Evolutionary conservation across 2,329 filamentous ascomycete species (phyloP).

Genomic region (Fusarium piperis): DNA sequence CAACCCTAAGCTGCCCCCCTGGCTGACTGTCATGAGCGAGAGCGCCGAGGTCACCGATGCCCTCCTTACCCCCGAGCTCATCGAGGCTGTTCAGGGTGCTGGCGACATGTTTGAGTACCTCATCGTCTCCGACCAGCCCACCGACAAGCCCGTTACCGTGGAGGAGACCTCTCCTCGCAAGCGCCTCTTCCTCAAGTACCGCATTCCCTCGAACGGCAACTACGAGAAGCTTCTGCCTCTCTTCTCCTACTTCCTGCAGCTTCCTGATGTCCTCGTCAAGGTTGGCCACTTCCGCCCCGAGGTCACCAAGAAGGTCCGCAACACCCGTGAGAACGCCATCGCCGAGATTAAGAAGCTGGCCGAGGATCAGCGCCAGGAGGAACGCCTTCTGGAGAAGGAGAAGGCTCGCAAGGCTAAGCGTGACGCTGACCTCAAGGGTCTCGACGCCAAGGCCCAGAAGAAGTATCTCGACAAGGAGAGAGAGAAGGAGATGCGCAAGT

Average conservation of each 20-base stretch:
- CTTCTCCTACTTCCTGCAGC: conserved; percentile 82
- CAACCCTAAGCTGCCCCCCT: conserved; percentile 85
- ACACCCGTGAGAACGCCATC: conserved; percentile 81
- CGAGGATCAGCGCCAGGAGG: conserved; percentile 84
- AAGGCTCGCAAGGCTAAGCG: conserved; percentile 88
- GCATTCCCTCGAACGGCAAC: conserved; percentile 71
- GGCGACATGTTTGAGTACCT: conserved; percentile 85
- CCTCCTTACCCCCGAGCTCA: conserved; percentile 86
- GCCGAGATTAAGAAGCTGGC: conserved; percentile 81
- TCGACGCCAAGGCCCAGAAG: conserved; percentile 86
- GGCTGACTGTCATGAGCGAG: conserved; percentile 96
- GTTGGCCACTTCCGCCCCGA: conserved; percentile 88
- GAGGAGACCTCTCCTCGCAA: conserved; percentile 88
- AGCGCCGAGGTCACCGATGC: conserved; percentile 92
- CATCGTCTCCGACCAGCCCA: conserved; percentile 88
- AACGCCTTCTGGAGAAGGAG: conserved; percentile 76
- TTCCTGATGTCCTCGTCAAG: conserved; percentile 83
- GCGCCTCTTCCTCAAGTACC: conserved; percentile 82
- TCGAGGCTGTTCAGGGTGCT: conserved; percentile 79
- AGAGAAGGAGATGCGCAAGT: conserved; percentile 73
- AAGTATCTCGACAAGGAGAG: conserved; percentile 85
- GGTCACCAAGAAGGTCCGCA: conserved; percentile 84
- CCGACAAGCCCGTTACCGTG: conserved; percentile 84
- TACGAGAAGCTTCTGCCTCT: conserved; percentile 76
- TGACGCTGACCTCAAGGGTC: conserved; percentile 79